These are phyloP conservation scores for Drechslerella dactyloides DNA, from an alignment of 2,329 filamentous ascomycete species.

Conservation along the genomic window DNA sequence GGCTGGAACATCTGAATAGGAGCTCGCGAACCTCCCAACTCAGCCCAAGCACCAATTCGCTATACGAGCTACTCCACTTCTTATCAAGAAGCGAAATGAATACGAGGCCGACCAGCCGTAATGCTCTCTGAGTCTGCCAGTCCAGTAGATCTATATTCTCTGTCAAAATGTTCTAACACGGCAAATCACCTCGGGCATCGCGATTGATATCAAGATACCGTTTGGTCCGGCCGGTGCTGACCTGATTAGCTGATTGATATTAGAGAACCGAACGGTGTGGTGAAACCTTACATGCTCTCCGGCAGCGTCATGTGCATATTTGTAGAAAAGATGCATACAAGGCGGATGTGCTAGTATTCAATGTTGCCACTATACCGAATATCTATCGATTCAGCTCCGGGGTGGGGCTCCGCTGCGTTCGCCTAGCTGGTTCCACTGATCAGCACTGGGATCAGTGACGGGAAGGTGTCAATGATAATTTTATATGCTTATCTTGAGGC, in stretches of 20 bases:
- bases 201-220: too few species aligned
- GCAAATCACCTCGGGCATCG: too few species aligned
- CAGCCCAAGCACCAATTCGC: not conserved
- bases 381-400: too few species aligned
- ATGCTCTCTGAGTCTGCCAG: constrained; percentile 5
- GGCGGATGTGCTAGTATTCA: too few species aligned
- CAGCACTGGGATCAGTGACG: constrained; percentile 35
- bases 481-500: not conserved
- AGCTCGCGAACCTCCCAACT: constrained; percentile 11
- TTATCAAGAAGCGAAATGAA: constrained; percentile 47
- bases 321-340: too few species aligned
- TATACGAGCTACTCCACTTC: constrained; percentile 45
- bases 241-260: too few species aligned
- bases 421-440: constrained; percentile 47
- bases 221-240: too few species aligned
- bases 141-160: not conserved
- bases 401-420: constrained; percentile 27
- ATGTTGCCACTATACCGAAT: too few species aligned
- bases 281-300: too few species aligned
- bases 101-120: constrained; percentile 29
- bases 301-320: too few species aligned
- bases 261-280: too few species aligned
- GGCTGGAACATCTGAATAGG: not conserved
- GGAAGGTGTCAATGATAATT: not conserved
- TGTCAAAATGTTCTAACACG: too few species aligned